These are phyloP conservation scores for Paracoccidioides lutzii DNA, from an alignment of 2,329 filamentous ascomycete species.

Conservation along the genomic window DNA sequence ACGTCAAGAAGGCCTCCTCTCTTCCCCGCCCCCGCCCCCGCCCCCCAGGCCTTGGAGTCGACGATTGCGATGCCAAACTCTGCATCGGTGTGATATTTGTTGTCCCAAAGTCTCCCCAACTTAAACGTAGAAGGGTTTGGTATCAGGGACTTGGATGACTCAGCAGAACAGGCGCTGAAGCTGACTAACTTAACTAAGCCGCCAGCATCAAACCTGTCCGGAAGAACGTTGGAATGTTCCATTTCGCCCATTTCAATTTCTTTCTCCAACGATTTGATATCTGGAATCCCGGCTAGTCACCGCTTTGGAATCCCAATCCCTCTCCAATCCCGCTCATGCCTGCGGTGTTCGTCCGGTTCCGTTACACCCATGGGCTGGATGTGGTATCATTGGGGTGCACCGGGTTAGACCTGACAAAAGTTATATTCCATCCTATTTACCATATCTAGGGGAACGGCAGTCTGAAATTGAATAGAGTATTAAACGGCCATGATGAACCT, in stretches of 20 bases:
- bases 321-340: background rate
- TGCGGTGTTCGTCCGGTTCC: background rate
- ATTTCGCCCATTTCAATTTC: background rate
- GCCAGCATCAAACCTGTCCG: too few relatives aligned
- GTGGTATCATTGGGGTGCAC: background rate
- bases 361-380: background rate
- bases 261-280: background rate
- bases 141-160: background rate
- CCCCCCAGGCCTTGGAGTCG: background rate
- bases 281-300: too few relatives aligned
- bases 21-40: background rate
- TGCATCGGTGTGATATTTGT: background rate
- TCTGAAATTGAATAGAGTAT: background rate
- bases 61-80: background rate
- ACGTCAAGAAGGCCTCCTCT: too few relatives aligned
- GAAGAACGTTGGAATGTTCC: background rate
- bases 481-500: background rate
- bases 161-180: background rate
- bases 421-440: background rate
- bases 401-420: background rate
- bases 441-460: background rate
- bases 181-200: background rate
- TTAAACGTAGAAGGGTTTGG: background rate
- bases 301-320: background rate
- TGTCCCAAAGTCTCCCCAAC: too few relatives aligned